Evolutionary conservation across 75 land plant genomes (phyloP), one percentile per base, ranked within the genome.

Genomic region (Cryptomeria japonica): DNA sequence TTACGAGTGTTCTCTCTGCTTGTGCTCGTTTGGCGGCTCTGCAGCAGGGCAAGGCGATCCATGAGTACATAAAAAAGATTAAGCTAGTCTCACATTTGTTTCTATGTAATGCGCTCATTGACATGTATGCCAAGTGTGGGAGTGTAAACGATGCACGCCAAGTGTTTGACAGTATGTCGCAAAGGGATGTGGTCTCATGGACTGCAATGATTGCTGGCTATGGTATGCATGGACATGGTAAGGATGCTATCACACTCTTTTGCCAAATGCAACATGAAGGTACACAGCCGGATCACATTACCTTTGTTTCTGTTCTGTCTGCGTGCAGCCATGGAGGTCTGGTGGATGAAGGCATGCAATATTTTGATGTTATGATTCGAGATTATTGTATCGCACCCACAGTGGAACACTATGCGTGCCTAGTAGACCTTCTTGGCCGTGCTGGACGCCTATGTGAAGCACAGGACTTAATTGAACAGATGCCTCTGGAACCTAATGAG

Each of bases 271-370:
- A 53, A 84, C 86, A 64, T 28, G 70, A 58, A 83, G 79, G 84
- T 36, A 77, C 86, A 5, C 49, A 87, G 46, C 89, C 91, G 36
- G 87, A 92, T 77, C 80, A 32, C 34, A 16, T 90, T 18, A 88
- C 91, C 39, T 90, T 88, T 39, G 86, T 84, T 80, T 75, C 87
- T 42, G 80, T 90, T n/a, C 87, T 92, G 22, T 87, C 93, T 37
- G 86, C 91, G 39, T 92, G 93, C 85, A 88, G 84, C 85, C 88
- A 87, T 87, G 80, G 70, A 36, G 93, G 90, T 13, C 87, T 88
- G 15, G 61, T 90, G 36, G 82, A 92, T 38, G 86, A 90, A 31
- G 93, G 87, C 34, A 51, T 19, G 80, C 68, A 42, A 12, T 38
- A 84, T 64, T 91, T 89, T 37, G 37, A 41, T 51, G 73, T 77